Evolutionary conservation across 306 rosid genomes (phyloP).

Genomic region (Prunus mume): DNA sequence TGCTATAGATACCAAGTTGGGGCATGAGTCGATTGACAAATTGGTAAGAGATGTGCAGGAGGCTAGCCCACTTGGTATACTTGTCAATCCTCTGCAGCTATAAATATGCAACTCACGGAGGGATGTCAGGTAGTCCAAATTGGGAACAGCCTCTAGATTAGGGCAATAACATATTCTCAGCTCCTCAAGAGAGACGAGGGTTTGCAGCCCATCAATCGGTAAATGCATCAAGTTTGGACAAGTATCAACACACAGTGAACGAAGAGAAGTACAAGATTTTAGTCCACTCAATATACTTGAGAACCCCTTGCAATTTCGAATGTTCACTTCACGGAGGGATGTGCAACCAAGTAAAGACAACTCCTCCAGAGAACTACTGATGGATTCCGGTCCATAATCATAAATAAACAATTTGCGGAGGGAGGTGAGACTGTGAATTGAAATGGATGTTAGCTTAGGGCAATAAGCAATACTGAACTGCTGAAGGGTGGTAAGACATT

Average conservation of each 20-base stretch:
- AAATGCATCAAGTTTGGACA: not conserved
- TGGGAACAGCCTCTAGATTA: not conserved
- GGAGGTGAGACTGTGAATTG: not conserved
- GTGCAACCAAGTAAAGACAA: not conserved
- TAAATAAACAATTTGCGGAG: not conserved
- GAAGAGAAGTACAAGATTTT: not conserved
- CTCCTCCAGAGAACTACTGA: not conserved
- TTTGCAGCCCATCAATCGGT: not conserved
- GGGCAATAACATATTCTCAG: rapidly evolving
- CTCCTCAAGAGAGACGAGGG: not conserved
- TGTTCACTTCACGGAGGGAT: not conserved
- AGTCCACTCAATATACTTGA: not conserved
- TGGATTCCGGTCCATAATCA: not conserved
- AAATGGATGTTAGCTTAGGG: not conserved
- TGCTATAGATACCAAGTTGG: not conserved
- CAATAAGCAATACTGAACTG: not conserved
- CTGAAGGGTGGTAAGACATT: not conserved
- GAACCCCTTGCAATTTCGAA: not conserved
- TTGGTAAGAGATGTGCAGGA: not conserved
- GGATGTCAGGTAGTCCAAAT: not conserved
- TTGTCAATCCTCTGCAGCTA: not conserved
- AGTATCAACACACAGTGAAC: rapidly evolving
- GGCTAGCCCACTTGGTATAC: not conserved
- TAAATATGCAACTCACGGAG: not conserved
- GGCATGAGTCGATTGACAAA: rapidly evolving